These are phyloP conservation scores for Citrullus amarus DNA, from an alignment of 306 rosid species.

Conservation along the genomic window DNA sequence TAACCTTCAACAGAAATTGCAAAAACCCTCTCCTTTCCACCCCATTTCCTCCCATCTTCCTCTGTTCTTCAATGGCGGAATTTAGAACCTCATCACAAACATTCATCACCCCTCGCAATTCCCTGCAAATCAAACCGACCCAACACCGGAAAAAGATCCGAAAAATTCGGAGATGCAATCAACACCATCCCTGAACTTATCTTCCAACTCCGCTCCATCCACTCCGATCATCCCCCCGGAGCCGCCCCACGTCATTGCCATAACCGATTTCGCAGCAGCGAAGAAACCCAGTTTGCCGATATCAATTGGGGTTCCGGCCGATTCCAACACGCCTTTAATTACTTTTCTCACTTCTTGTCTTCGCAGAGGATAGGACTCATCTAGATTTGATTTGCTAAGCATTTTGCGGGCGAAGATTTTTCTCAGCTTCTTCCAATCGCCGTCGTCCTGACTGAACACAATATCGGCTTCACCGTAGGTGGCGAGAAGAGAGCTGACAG, in stretches of 20 bases:
- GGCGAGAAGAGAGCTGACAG: background rate
- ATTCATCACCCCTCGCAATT: too few species aligned
- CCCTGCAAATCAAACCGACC: background rate
- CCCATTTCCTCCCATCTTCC: too few species aligned
- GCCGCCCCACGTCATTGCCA: background rate
- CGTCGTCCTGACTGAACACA: background rate
- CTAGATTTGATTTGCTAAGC: background rate
- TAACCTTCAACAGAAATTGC: background rate
- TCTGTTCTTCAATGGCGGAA: too few species aligned
- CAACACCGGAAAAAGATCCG: background rate
- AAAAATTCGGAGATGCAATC: background rate
- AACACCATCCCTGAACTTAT: background rate
- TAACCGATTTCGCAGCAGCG: background rate
- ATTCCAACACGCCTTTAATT: background rate
- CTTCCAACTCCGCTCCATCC: background rate
- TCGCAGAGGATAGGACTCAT: background rate
- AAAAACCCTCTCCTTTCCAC: background rate
- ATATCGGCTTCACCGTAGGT: background rate
- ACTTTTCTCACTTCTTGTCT: background rate
- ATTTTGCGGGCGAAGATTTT: background rate
- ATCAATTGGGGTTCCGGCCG: background rate
- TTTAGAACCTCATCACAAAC: too few species aligned
- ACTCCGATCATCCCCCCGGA: background rate
- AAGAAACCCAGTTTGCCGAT: background rate
- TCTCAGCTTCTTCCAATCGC: background rate